Conservation (phyloP, 768 basidiomycete species). For the Boletus sp. region DNA sequence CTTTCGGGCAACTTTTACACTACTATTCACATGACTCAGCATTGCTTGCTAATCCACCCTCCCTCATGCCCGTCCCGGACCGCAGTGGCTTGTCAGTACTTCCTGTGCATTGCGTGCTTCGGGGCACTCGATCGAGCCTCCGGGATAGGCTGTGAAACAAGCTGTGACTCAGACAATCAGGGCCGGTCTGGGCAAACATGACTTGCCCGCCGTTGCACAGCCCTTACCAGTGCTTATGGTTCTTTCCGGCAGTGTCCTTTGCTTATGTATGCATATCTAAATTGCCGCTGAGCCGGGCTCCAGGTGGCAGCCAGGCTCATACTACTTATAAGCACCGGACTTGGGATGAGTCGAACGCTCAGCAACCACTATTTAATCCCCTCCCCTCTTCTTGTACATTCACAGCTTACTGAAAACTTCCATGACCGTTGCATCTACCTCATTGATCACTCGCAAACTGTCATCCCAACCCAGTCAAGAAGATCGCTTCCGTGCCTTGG, state of each 20-base stretch:
- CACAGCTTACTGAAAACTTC: neutral
- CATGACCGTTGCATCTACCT: constrained; percentile 26
- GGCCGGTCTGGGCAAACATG: neutral
- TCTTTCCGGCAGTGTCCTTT: no score
- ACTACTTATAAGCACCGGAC: neutral
- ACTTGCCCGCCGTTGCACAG: neutral
- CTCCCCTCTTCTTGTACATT: neutral
- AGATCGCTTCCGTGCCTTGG: constrained; percentile 31
- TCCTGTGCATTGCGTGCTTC: neutral
- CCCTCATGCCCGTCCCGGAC: neutral
- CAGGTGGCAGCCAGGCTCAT: no score
- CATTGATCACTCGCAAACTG: constrained; percentile 26
- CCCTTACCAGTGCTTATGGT: neutral
- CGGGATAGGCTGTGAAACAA: neutral
- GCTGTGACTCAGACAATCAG: constrained; percentile 6
- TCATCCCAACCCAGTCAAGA: constrained; percentile 20
- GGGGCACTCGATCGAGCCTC: neutral
- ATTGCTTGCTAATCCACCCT: neutral
- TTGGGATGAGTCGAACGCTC: neutral
- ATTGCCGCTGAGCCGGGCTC: no score
- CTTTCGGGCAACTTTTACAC: constrained; percentile 3
- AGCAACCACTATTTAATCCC: neutral
- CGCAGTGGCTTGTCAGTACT: neutral
- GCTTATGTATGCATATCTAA: no score
- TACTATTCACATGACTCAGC: neutral